These are phyloP conservation scores for Scheffersomyces titani DNA, from an alignment of 1,139 yeast genomes.

Conservation along the genomic window DNA sequence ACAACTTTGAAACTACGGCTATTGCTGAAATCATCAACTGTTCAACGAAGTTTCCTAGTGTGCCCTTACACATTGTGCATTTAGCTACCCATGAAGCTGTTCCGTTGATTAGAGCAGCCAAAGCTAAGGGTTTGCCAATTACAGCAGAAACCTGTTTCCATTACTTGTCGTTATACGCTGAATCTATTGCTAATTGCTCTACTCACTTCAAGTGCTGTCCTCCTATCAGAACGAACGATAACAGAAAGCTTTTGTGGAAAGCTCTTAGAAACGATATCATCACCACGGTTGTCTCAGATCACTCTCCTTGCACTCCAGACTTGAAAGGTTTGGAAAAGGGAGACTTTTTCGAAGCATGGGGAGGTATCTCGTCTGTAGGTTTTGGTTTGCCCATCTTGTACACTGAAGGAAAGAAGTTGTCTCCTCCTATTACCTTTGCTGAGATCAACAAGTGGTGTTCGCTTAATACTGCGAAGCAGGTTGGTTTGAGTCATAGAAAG, in stretches of 20 bases:
- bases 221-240: constrained; percentile 77
- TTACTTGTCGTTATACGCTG: constrained; percentile 76
- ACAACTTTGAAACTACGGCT: constrained; percentile 82
- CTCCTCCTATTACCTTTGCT: constrained; percentile 53
- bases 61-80: constrained; percentile 85
- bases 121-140: constrained; percentile 54
- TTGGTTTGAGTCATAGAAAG: constrained; percentile 71
- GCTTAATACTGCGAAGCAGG: constrained; percentile 80
- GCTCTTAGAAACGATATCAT: constrained; percentile 68
- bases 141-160: constrained; percentile 95
- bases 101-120: constrained; percentile 70
- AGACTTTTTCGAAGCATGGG: constrained; percentile 93
- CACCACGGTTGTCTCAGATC: constrained; percentile 91
- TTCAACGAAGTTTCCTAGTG: constrained; percentile 59
- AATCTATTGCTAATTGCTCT: constrained; percentile 68
- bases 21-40: constrained; percentile 68
- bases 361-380: constrained; percentile 94
- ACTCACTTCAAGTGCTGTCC: constrained; percentile 95
- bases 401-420: constrained; percentile 66
- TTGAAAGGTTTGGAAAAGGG: constrained; percentile 80
- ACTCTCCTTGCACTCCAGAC: constrained; percentile 94
- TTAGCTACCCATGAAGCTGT: constrained; percentile 82
- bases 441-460: constrained; percentile 81
- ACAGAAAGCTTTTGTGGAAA: constrained; percentile 72
- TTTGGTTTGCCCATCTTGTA: constrained; percentile 79